Conservation (phyloP, 352 stramenopile species). For the Globisporangium echinulatum region DNA sequence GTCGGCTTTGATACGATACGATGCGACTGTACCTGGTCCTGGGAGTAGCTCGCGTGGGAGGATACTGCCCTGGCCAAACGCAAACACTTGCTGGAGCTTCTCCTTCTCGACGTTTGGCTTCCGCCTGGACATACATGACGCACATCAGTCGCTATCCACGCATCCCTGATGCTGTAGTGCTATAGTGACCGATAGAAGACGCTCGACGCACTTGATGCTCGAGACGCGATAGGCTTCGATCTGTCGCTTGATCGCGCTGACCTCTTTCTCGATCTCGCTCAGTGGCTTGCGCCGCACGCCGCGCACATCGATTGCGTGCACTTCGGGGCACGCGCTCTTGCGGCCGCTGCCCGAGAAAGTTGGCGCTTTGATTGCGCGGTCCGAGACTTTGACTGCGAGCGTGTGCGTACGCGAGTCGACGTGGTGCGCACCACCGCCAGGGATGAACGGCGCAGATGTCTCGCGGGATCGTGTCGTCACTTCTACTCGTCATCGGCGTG, state of each 20-base stretch:
- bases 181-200: neutral
- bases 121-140: constrained; percentile 12
- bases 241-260: constrained; percentile 60
- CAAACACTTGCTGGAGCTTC: constrained; percentile 76
- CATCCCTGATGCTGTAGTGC: too few species aligned
- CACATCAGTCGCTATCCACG: neutral
- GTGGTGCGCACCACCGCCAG: constrained; percentile 29
- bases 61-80: constrained; percentile 59
- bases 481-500: constrained; percentile 21
- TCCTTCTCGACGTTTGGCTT: constrained; percentile 75
- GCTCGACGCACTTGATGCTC: constrained; percentile 33
- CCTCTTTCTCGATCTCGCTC: constrained; percentile 71
- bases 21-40: constrained; percentile 34
- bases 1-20: too few species aligned
- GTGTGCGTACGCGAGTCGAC: constrained; percentile 44
- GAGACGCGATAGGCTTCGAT: constrained; percentile 58
- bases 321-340: constrained; percentile 22
- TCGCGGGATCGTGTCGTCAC: constrained; percentile 42
- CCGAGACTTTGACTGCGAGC: constrained; percentile 43
- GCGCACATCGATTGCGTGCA: constrained; percentile 59
- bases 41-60: constrained; percentile 63
- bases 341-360: constrained; percentile 18
- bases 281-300: constrained; percentile 49
- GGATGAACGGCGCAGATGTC: constrained; percentile 49
- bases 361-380: constrained; percentile 51